Base-by-base conservation (phyloP, 164 flowering plant genomes). In the Chimonanthus praecox region DNA sequence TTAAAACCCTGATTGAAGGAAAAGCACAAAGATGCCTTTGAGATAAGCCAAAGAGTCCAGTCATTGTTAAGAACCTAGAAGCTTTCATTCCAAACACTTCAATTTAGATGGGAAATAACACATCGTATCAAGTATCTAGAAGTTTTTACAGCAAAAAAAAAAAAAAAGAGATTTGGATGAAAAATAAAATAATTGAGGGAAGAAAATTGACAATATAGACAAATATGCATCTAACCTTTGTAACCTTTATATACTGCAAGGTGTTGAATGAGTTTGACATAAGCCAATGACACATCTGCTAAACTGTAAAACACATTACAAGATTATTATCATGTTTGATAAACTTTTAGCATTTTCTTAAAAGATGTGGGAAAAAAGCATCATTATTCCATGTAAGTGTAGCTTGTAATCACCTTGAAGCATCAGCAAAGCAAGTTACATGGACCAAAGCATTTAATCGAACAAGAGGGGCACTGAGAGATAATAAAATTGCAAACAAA, bases 231-330 rank as follows among this genome's bases (percentile, higher is more conserved):
- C 89, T 78, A 71, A 94, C 99, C 99, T 88, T 83, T 86, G 79
- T 90, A 88, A 74, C 99, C 99, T 80, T 89, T 88, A 78, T 82
- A 89, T 7, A 86, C 79, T 46, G 99, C 96, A 68, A 93, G 79
- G 83, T 93, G 89, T 77, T 89, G 94, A 76, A 95, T 89, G 68
- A 95, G 97, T 84, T 93, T 95, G 72, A 84, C 82, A 82, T 89
- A 90, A 43, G 92, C 90, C 72, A 90, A 78, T 60, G 94, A 89
- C 62, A 82, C 78, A 85, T 95, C 96, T 62, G 89, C 83, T 65
- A 85, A 83, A 82, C 99, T 94, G 85, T 11, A 76, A 47, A 54
- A 64, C 33, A 2, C 74, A 72, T 70, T 20, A 77, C 65, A 75
- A 45, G 13, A 9, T 54, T 16, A 54, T 54, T 69, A 66, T 72